Evolutionary conservation across 352 stramenopile genomes (phyloP).

Genomic region (Phytophthora sp.): DNA sequence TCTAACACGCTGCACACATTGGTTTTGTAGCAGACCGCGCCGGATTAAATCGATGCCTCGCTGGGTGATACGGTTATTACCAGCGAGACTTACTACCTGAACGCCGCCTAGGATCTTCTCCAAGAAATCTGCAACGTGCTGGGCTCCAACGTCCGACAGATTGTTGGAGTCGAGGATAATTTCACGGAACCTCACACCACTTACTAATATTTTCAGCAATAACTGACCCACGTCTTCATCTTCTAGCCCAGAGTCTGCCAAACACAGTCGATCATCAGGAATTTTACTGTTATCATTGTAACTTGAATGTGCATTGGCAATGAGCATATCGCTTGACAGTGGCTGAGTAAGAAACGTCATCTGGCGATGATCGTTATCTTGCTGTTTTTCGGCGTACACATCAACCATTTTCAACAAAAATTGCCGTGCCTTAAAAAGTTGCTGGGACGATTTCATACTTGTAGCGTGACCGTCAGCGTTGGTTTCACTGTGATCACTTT

Average conservation of each 20-base stretch:
- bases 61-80: slow-evolving; percentile 40
- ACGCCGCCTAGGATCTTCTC: slow-evolving; percentile 33
- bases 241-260: slow-evolving; percentile 37
- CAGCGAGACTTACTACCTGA: slow-evolving; percentile 35
- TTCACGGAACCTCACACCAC: slow-evolving; percentile 33
- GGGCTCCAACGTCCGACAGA: slow-evolving; percentile 45
- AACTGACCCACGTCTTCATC: slow-evolving; percentile 51
- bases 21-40: slow-evolving; percentile 37
- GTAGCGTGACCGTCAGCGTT: background rate
- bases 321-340: slow-evolving; percentile 47
- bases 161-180: slow-evolving; percentile 46
- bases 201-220: slow-evolving; percentile 50
- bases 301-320: slow-evolving; percentile 13
- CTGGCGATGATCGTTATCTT: slow-evolving; percentile 28
- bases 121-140: slow-evolving; percentile 48
- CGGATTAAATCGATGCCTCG: slow-evolving; percentile 38
- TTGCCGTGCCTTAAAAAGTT: slow-evolving; percentile 16
- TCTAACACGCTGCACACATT: slow-evolving; percentile 30
- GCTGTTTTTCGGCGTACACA: slow-evolving; percentile 36
- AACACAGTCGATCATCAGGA: slow-evolving; percentile 12
- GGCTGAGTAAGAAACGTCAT: slow-evolving; percentile 60
- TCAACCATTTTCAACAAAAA: slow-evolving; percentile 58
- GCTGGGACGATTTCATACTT: background rate
- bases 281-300: background rate
- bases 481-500: background rate